Base-by-base conservation (phyloP, 2,329 filamentous ascomycete genomes). In the Aspergillus alliaceus region DNA sequence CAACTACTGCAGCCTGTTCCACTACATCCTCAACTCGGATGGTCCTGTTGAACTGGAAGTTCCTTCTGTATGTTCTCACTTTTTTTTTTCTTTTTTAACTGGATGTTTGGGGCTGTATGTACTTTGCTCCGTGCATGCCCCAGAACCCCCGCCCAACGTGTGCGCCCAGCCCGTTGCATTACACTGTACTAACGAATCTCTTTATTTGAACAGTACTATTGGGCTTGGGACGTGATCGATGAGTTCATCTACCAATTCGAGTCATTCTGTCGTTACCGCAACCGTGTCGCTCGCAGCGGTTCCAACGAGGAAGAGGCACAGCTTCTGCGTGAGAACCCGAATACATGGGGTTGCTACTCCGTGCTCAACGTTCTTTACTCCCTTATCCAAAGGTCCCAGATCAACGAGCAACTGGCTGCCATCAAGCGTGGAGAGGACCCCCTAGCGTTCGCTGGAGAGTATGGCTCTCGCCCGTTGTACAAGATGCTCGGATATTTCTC, bases 221-320 rank as follows among this genome's bases (percentile, higher is more conserved):
- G 95, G 95, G 95, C 95, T 40, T 99, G 95, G 95, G 95, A 99
- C 77, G 93, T 98, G 67, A 97, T 99, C 79, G 95, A 99, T 78
- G 95, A 99, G 79, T 99, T 99, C 82, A 98, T 99, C 80, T 99
- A 99, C 83, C 95, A 99, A 78, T 99, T 99, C 84, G 97, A 99
- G 84, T 96, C 93, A 58, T 99, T 99, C 84, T 98, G 92, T 76
- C 91, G 92, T 62, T 97, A 97, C 85, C 88, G 95, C 72, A 92
- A 96, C 77, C 89, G 92, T 66, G 87, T 96, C 67, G 95, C 95
- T 63, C 86, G 92, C 67, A 86, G 77, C 48, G 86, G 77, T 81
- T 85, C 90, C 76, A 96, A 93, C 77, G 90, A 92, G 75, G 95
- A 98, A 79, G 95, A 99, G 78, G 88, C 96, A 64, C 85, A 90